phyloP scores from a whole-genome alignment of 352 stramenopile species.

The Phytopythium aichiense region DNA sequence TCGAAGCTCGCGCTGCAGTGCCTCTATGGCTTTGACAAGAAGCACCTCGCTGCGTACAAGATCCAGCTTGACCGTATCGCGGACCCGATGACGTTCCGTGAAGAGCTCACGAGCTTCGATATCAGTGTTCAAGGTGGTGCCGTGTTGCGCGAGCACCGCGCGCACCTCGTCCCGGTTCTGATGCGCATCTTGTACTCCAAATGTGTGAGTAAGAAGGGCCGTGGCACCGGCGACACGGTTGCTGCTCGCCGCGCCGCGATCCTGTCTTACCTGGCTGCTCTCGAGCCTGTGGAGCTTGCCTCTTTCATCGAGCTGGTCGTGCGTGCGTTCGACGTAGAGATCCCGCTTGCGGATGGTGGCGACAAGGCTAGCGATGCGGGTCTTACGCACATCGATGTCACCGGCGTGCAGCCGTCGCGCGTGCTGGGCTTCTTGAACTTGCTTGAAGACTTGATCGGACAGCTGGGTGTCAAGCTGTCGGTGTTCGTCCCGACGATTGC shows the following conservation, averaged over 20 bases:
- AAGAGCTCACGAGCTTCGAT: constrained; percentile 90
- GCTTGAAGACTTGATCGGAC: constrained; percentile 79
- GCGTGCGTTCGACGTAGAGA: constrained; percentile 74
- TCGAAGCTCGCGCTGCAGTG: constrained; percentile 86
- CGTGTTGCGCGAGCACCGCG: constrained; percentile 79
- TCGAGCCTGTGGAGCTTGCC: constrained; percentile 70
- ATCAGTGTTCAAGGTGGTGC: constrained; percentile 61
- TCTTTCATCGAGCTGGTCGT: constrained; percentile 89
- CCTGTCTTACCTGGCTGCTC: constrained; percentile 82
- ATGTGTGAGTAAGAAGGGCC: constrained; percentile 83
- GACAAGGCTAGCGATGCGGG: background rate
- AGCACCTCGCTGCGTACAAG: constrained; percentile 85
- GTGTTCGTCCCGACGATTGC: constrained; percentile 77
- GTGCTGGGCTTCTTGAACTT: constrained; percentile 90
- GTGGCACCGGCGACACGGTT: constrained; percentile 81
- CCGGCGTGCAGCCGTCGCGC: constrained; percentile 60
- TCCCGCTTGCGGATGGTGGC: constrained; percentile 16
- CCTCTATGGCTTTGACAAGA: constrained; percentile 81
- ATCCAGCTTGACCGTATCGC: constrained; percentile 77
- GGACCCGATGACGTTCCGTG: constrained; percentile 79
- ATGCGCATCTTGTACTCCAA: constrained; percentile 89
- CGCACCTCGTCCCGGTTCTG: constrained; percentile 77
- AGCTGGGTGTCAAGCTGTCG: constrained; percentile 83
- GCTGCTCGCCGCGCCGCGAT: constrained; percentile 85
- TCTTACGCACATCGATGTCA: constrained; percentile 15